Conservation (phyloP, 2,329 filamentous ascomycete genomes). For the Ophiocordyceps camponoti-rufipedis region DNA sequence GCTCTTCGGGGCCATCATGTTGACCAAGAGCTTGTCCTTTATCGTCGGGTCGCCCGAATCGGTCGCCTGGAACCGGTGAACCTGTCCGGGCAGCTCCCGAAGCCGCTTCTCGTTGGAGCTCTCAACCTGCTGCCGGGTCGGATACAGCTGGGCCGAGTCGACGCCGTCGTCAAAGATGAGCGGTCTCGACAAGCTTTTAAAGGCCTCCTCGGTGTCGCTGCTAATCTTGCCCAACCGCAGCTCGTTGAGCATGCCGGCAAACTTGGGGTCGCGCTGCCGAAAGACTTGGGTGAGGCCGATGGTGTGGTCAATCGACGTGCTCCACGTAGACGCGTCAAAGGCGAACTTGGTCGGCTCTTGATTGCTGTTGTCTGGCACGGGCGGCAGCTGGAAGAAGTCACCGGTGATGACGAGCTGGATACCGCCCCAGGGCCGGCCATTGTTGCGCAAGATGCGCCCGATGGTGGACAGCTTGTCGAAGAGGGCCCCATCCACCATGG, state of each 20-base stretch:
- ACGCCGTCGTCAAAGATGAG: slow-evolving; percentile 58
- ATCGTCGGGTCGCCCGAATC: slow-evolving; percentile 58
- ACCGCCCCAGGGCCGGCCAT: slow-evolving; percentile 82
- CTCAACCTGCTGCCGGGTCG: slow-evolving; percentile 80
- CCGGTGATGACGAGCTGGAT: slow-evolving; percentile 93
- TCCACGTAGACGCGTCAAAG: slow-evolving; percentile 86
- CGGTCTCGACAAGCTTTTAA: slow-evolving; percentile 54
- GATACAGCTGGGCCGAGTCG: slow-evolving; percentile 66
- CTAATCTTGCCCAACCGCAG: slow-evolving; percentile 80
- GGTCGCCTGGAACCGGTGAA: slow-evolving; percentile 49
- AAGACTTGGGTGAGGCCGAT: slow-evolving; percentile 93
- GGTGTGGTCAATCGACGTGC: slow-evolving; percentile 81
- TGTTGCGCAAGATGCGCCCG: slow-evolving; percentile 71
- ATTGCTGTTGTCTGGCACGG: slow-evolving; percentile 60
- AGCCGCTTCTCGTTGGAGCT: slow-evolving; percentile 64
- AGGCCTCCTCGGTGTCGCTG: slow-evolving; percentile 56
- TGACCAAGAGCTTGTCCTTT: slow-evolving; percentile 62
- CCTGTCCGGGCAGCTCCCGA: slow-evolving; percentile 47
- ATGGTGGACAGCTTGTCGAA: slow-evolving; percentile 93
- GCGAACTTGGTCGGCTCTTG: slow-evolving; percentile 59
- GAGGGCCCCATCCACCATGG: slow-evolving; percentile 93
- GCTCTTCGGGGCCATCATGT: slow-evolving; percentile 79
- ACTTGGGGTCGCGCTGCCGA: slow-evolving; percentile 76
- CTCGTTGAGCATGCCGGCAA: slow-evolving; percentile 92
- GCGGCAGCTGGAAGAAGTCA: slow-evolving; percentile 93